These are phyloP conservation scores for Beauveria caledonica DNA, from an alignment of 2,329 filamentous ascomycete genomes.

Conservation along the genomic window DNA sequence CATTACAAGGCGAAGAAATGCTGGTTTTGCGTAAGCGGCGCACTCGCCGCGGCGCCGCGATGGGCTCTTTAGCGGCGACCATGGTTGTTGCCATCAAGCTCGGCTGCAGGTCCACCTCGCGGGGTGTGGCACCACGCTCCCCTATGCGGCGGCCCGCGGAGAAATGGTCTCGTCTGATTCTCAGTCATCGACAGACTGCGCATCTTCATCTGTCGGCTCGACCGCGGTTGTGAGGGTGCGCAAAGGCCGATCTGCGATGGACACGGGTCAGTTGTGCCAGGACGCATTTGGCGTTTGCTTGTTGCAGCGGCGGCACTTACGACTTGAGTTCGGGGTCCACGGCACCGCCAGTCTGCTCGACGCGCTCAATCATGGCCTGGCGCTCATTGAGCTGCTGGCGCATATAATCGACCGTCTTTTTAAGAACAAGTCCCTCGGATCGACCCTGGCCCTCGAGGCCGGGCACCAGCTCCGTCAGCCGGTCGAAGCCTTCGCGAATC, in stretches of 20 bases:
- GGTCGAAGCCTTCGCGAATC: constrained; percentile 78
- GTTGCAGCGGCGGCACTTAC: constrained; percentile 21
- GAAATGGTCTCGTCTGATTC: not conserved
- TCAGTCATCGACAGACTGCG: not conserved
- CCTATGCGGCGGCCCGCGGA: not conserved
- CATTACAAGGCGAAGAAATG: not conserved
- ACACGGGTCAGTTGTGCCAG: not conserved
- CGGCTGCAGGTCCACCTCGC: not conserved
- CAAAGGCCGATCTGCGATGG: not conserved
- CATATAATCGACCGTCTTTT: constrained; percentile 60
- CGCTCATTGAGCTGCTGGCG: constrained; percentile 51
- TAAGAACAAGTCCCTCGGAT: constrained; percentile 77
- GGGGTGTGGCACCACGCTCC: not conserved
- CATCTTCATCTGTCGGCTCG: constrained; percentile 7
- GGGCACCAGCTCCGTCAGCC: constrained; percentile 70
- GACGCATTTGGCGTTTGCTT: no score
- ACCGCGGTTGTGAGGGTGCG: constrained; percentile 8
- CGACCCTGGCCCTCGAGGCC: constrained; percentile 75
- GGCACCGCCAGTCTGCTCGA: constrained; percentile 50
- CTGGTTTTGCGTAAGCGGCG: not conserved
- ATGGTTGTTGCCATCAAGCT: not conserved
- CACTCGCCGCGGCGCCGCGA: not conserved
- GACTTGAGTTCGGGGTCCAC: constrained; percentile 41
- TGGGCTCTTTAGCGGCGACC: not conserved
- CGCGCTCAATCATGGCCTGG: constrained; percentile 46